Evolutionary conservation across 495 filamentous ascomycete genomes (phyloP).

Genomic region (Cryomyces minteri): DNA sequence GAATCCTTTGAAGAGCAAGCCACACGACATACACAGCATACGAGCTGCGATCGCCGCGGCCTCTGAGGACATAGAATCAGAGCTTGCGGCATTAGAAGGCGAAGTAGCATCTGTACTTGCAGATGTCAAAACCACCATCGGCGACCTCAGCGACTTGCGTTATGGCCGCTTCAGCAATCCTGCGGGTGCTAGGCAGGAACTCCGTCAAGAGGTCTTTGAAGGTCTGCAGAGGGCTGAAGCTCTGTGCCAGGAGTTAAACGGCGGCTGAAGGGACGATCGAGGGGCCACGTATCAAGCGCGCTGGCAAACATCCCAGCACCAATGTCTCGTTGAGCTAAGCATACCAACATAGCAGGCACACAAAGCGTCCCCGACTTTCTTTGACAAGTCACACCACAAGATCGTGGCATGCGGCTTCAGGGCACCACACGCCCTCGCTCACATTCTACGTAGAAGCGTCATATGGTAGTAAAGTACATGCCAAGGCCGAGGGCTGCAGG

Average conservation of each 20-base stretch:
- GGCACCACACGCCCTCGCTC: no score
- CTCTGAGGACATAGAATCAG: conserved; percentile 41
- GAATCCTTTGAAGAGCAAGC: conserved; percentile 18
- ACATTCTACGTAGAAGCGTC: no score
- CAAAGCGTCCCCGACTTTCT: no score
- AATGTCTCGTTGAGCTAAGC: no score
- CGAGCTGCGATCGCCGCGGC: conserved; percentile 50
- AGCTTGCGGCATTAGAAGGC: conserved; percentile 41
- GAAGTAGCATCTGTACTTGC: conserved; percentile 42
- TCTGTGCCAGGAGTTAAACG: conserved; percentile 1
- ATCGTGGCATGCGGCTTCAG: no score
- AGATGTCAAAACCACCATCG: conserved; percentile 42
- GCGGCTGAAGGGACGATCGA: background rate
- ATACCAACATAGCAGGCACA: no score
- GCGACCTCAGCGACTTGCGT: conserved; percentile 61
- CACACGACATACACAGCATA: conserved; percentile 46
- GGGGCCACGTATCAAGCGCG: no score
- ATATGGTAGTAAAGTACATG: no score
- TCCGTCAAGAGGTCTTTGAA: conserved; percentile 34
- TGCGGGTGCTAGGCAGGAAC: conserved; percentile 34
- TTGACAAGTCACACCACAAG: no score
- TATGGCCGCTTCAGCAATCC: conserved; percentile 56
- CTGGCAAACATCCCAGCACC: no score
- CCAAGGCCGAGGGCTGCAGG: no score
- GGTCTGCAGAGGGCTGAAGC: conserved; percentile 8